A percentile compares a stretch with the other conserved stretches of the same genome.
These are phyloP conservation scores for Crucihimalaya himalaica DNA, from an alignment of 345 rosid species.

Conservation along the genomic window DNA sequence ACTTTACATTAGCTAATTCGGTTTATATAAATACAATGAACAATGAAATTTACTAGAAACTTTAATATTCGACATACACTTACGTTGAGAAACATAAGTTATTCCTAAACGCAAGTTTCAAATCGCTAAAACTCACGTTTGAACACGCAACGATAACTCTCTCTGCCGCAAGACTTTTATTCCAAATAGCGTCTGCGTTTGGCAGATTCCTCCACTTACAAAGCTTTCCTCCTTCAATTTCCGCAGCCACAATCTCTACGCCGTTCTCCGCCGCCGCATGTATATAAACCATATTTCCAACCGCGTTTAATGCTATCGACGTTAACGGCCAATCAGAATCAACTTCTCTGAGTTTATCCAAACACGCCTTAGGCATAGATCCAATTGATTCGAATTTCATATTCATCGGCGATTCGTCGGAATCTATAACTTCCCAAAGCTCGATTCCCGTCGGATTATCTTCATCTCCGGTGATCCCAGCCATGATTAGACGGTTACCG, in stretches of 20 bases:
- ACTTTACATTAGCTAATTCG: not conserved
- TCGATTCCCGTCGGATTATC: slow-evolving; percentile 46
- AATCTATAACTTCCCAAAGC: slow-evolving; percentile 48
- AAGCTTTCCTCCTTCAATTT: slow-evolving; percentile 40
- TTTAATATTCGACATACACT: no score
- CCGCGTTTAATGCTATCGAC: slow-evolving; percentile 42
- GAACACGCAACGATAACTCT: slow-evolving; percentile 50
- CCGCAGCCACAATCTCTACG: slow-evolving; percentile 49
- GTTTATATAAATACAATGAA: no score
- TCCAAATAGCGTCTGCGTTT: slow-evolving; percentile 36
- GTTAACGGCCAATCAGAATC: slow-evolving; percentile 20
- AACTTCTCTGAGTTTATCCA: slow-evolving; percentile 45
- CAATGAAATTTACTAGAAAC: not conserved
- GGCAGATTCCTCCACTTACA: slow-evolving; percentile 49
- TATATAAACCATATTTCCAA: slow-evolving; percentile 46
- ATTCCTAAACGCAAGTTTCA: slow-evolving; percentile 47
- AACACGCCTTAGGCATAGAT: slow-evolving; percentile 51
- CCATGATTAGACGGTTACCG: slow-evolving; percentile 46
- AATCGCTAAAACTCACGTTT: slow-evolving; percentile 50
- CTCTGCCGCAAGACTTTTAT: slow-evolving; percentile 10
- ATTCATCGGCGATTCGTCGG: slow-evolving; percentile 32
- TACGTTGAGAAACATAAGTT: slow-evolving; percentile 21
- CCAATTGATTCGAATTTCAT: slow-evolving; percentile 46
- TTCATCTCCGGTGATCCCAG: slow-evolving; percentile 45
- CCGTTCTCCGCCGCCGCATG: slow-evolving; percentile 28